phyloP scores from a whole-genome alignment of 202 grass and related monocot genomes.

The Elaeis oleifera region DNA sequence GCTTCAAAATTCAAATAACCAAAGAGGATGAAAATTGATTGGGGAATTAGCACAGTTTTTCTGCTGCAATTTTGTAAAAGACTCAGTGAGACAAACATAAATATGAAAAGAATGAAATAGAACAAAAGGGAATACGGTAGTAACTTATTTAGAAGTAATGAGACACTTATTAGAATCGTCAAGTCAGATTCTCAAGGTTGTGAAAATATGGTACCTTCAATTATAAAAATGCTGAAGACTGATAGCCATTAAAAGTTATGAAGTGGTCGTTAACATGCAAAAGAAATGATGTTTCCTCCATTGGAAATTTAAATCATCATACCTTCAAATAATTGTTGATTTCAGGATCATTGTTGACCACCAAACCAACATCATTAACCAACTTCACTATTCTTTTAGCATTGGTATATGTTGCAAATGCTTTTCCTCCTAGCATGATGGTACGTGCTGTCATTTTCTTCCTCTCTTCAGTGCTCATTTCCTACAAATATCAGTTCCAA shows the following conservation, averaged over 20 bases:
- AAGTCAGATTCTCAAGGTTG: too few relatives aligned
- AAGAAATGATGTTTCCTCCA: not conserved
- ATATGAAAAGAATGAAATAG: not conserved
- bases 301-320: not conserved
- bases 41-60: too few relatives aligned
- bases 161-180: too few relatives aligned
- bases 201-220: too few relatives aligned
- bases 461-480: slow-evolving; percentile 69
- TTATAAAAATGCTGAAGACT: too few relatives aligned
- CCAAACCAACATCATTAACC: slow-evolving; percentile 90
- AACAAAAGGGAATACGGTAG: not conserved
- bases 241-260: not conserved
- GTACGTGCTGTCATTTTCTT: slow-evolving; percentile 76
- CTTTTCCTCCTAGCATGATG: slow-evolving; percentile 92
- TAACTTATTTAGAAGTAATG: too few relatives aligned
- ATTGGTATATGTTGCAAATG: slow-evolving; percentile 98
- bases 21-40: too few relatives aligned
- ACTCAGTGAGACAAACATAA: too few relatives aligned
- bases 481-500: slow-evolving; percentile 40
- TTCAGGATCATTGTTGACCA: slow-evolving; percentile 91
- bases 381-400: slow-evolving; percentile 95
- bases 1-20: too few relatives aligned
- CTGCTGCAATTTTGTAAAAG: too few relatives aligned
- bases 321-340: slow-evolving; percentile 84
- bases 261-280: not conserved